Evolutionary conservation across 192 early-diverging fungal species (phyloP).

Genomic region (Linnemannia exigua): DNA sequence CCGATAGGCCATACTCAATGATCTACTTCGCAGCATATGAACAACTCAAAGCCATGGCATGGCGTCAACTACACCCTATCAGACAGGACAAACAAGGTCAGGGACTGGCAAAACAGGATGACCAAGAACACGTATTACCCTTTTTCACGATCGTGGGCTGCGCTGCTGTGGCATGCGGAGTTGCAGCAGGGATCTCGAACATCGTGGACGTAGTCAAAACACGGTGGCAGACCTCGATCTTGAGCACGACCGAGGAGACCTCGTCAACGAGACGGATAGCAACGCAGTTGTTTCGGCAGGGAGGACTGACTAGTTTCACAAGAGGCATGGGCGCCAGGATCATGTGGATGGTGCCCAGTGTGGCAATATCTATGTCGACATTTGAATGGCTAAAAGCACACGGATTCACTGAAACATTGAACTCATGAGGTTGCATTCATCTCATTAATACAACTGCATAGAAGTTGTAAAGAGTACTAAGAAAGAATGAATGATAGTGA

Average conservation of each 20-base stretch:
- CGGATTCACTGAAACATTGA: constrained; percentile 4
- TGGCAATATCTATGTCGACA: constrained; percentile 79
- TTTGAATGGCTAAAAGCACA: constrained; percentile 77
- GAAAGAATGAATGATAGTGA: not conserved
- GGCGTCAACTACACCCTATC: constrained; percentile 5
- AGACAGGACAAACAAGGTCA: not conserved
- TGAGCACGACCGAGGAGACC: constrained; percentile 26
- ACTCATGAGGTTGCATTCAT: not conserved
- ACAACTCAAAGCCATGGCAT: constrained; percentile 44
- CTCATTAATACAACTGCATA: not conserved
- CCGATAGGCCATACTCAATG: constrained; percentile 50
- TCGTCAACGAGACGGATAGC: constrained; percentile 58
- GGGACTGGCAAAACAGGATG: constrained; percentile 50
- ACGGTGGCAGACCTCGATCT: constrained; percentile 74
- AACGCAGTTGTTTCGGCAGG: constrained; percentile 64
- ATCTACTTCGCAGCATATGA: constrained; percentile 52
- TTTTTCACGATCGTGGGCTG: constrained; percentile 71
- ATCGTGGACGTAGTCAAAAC: constrained; percentile 86
- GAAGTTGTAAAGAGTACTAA: not conserved
- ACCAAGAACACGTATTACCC: constrained; percentile 48
- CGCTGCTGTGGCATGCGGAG: constrained; percentile 69
- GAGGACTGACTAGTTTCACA: constrained; percentile 72
- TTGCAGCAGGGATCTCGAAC: constrained; percentile 76
- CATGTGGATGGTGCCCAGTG: constrained; percentile 77
- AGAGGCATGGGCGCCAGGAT: constrained; percentile 77